Evolutionary conservation across 192 early-diverging fungal species (phyloP).

Genomic region (Borealophlyctis nickersoniae): DNA sequence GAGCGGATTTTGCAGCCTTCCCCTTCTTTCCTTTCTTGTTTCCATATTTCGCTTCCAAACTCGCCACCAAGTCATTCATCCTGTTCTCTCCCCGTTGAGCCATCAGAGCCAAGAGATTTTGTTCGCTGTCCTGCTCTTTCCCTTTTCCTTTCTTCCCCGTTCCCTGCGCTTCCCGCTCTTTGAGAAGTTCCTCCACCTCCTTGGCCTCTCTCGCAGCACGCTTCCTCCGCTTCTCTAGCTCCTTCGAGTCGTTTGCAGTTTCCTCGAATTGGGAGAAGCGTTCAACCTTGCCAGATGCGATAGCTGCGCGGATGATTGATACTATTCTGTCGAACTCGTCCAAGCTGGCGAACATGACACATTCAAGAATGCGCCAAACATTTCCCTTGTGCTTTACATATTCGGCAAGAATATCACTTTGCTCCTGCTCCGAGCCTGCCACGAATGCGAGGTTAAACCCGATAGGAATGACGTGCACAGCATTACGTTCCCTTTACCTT

Average conservation of each 20-base stretch:
- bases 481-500: slow-evolving; percentile 35
- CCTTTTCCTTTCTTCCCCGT: slow-evolving; percentile 29
- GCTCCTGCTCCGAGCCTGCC: slow-evolving; percentile 72
- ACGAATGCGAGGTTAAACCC: not conserved
- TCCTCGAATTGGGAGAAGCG: slow-evolving; percentile 50
- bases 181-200: not conserved
- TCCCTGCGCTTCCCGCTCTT: slow-evolving; percentile 31
- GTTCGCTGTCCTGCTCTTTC: slow-evolving; percentile 44
- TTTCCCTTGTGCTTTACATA: slow-evolving; percentile 68
- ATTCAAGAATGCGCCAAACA: slow-evolving; percentile 63
- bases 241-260: slow-evolving; percentile 32
- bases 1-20: slow-evolving; percentile 21
- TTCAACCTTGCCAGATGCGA: slow-evolving; percentile 52
- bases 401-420: slow-evolving; percentile 60
- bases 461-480: not conserved
- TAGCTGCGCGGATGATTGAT: slow-evolving; percentile 61
- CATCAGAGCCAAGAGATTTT: slow-evolving; percentile 54
- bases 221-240: slow-evolving; percentile 46
- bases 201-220: slow-evolving; percentile 40
- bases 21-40: slow-evolving; percentile 12
- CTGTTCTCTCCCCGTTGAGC: slow-evolving; percentile 16
- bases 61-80: slow-evolving; percentile 17
- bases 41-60: slow-evolving; percentile 29
- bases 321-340: slow-evolving; percentile 66
- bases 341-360: slow-evolving; percentile 57